A percentile compares a stretch with the other conserved stretches of the same genome.
Conservation (phyloP, 2,329 filamentous ascomycete genomes). For the Fusarium redolens region DNA sequence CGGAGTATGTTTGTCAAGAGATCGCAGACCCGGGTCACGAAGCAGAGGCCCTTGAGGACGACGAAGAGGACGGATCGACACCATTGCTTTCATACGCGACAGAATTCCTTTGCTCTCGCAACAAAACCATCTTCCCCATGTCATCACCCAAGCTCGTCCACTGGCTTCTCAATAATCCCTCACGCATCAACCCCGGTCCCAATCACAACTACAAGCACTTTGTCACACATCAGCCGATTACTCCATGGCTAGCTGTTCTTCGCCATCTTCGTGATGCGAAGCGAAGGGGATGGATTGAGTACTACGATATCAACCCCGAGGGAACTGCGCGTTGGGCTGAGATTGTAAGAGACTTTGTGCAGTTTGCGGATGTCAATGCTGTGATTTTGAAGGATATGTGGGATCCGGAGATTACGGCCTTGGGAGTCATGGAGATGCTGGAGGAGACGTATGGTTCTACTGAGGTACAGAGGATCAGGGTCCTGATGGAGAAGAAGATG, state of each 20-base stretch:
- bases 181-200: background rate
- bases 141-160: background rate
- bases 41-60: too few species aligned
- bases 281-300: conserved; percentile 7
- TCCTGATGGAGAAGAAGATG: background rate
- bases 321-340: conserved; percentile 4
- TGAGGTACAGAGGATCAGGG: background rate
- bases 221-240: background rate
- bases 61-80: background rate
- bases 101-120: conserved; percentile 16
- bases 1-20: conserved; percentile 3
- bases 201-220: conserved; percentile 19
- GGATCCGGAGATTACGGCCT: conserved; percentile 7
- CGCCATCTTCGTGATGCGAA: conserved; percentile 17
- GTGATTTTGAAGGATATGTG: conserved; percentile 3
- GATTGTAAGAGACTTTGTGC: background rate
- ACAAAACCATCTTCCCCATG: conserved; percentile 11
- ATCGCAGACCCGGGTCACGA: background rate
- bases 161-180: conserved; percentile 1
- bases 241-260: background rate
- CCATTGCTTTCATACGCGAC: conserved; percentile 11
- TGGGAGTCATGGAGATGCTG: conserved; percentile 1
- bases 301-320: conserved; percentile 6
- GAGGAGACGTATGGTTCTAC: conserved; percentile 5
- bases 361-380: background rate